A percentile compares a stretch with the other conserved stretches of the same genome.
Evolutionary conservation across 345 rosid species (phyloP).

Genomic region (Chamaenerion angustifolium): DNA sequence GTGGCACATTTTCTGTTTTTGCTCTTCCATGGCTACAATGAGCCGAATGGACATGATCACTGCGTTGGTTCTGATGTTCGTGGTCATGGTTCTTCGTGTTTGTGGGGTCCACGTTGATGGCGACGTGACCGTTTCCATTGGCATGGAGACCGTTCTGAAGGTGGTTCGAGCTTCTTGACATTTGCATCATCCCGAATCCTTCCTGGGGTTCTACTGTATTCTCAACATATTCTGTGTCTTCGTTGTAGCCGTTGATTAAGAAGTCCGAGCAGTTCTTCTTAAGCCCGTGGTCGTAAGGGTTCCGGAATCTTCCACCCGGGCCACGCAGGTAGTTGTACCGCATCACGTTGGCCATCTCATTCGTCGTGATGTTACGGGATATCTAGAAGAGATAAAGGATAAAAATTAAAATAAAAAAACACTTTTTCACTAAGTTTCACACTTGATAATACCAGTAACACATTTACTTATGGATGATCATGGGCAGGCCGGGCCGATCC

Average conservation of each 20-base stretch:
- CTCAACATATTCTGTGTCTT: slow-evolving; percentile 47
- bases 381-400: slow-evolving; percentile 27
- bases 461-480: too few relatives aligned
- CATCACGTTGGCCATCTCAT: slow-evolving; percentile 85
- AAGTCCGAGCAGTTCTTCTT: slow-evolving; percentile 78
- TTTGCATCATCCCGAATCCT: slow-evolving; percentile 73
- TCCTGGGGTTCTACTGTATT: slow-evolving; percentile 31
- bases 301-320: slow-evolving; percentile 81
- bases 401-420: neutral
- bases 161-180: slow-evolving; percentile 32
- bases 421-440: too few relatives aligned
- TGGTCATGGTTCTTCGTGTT: slow-evolving; percentile 7
- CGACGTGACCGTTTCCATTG: slow-evolving; percentile 53
- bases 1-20: slow-evolving; percentile 34
- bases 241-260: slow-evolving; percentile 71
- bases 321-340: slow-evolving; percentile 90
- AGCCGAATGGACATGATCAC: slow-evolving; percentile 49
- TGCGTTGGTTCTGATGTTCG: slow-evolving; percentile 4
- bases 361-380: slow-evolving; percentile 83
- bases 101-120: slow-evolving; percentile 36
- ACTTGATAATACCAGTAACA: too few relatives aligned
- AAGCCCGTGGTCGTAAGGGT: slow-evolving; percentile 82
- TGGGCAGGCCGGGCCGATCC: too few relatives aligned
- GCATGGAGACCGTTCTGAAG: slow-evolving; percentile 25
- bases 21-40: slow-evolving; percentile 32